phyloP scores from a whole-genome alignment of 805 yeast species.

The Pichia californica region DNA sequence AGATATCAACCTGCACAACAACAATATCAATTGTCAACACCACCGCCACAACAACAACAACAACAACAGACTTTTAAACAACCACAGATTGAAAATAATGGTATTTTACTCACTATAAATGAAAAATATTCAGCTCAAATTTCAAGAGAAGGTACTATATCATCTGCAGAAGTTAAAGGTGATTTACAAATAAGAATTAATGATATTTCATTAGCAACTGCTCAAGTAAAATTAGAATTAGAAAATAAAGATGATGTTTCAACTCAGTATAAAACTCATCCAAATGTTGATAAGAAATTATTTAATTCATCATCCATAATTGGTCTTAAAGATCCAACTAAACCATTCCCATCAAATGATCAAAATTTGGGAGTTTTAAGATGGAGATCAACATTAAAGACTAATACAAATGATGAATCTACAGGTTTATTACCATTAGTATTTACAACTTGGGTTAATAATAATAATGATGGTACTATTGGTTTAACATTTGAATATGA shows the following conservation, averaged over 20 bases:
- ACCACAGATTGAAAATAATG: constrained; percentile 50
- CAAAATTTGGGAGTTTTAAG: constrained; percentile 86
- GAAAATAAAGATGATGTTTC: constrained; percentile 38
- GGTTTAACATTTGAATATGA: constrained; percentile 89
- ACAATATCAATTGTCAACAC: constrained; percentile 7
- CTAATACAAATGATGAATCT: constrained; percentile 42
- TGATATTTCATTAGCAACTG: constrained; percentile 61
- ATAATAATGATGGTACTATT: constrained; percentile 50
- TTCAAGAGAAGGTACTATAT: constrained; percentile 73
- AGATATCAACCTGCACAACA: no score
- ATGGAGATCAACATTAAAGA: constrained; percentile 72
- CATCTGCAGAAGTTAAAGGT: constrained; percentile 77
- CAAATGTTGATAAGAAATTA: constrained; percentile 78
- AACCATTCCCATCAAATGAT: constrained; percentile 87
- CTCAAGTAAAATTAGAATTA: constrained; percentile 54
- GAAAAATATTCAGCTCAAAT: constrained; percentile 76
- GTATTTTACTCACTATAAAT: constrained; percentile 68
- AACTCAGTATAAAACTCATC: constrained; percentile 86
- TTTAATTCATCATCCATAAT: constrained; percentile 55
- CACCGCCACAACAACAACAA: constrained; percentile 7
- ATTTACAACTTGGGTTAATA: constrained; percentile 79
- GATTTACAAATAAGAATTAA: constrained; percentile 84
- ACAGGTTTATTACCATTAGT: constrained; percentile 56
- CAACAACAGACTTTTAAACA: constrained; percentile 13
- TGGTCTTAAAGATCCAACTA: constrained; percentile 67